A percentile compares a stretch with the other conserved stretches of the same genome.
phyloP scores from a whole-genome alignment of 1,284 basidiomycete genomes.

The Paramarasmius palmivorus region DNA sequence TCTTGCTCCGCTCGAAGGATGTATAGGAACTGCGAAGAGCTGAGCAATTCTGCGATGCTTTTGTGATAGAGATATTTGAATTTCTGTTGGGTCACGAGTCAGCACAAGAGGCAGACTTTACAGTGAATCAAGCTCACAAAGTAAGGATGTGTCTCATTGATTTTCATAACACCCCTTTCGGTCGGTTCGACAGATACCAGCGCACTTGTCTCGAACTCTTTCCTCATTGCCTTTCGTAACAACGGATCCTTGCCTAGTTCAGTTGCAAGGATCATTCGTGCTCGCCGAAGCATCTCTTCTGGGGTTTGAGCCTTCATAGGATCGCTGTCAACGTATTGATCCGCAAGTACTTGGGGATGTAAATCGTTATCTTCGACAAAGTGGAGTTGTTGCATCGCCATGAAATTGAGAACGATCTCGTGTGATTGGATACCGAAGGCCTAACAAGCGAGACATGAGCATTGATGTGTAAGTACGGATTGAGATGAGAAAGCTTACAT shows the following conservation, averaged over 20 bases:
- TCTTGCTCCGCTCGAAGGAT: constrained; percentile 92
- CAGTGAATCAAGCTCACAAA: constrained; percentile 67
- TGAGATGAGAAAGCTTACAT: constrained; percentile 44
- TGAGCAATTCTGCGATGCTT: constrained; percentile 71
- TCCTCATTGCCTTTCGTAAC: constrained; percentile 79
- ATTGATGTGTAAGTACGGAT: constrained; percentile 2
- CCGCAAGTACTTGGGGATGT: constrained; percentile 71
- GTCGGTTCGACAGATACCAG: constrained; percentile 87
- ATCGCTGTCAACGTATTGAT: constrained; percentile 75
- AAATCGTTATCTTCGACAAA: constrained; percentile 81
- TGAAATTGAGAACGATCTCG: constrained; percentile 81
- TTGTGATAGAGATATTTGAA: constrained; percentile 96
- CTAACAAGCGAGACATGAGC: constrained; percentile 33
- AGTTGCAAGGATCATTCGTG: constrained; percentile 84
- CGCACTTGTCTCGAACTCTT: constrained; percentile 77
- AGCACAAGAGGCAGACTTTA: neutral
- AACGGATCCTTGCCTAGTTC: constrained; percentile 95
- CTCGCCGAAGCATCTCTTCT: constrained; percentile 69
- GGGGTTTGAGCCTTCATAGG: constrained; percentile 53
- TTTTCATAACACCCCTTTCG: constrained; percentile 88
- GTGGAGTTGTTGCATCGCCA: constrained; percentile 56
- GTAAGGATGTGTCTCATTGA: constrained; percentile 88
- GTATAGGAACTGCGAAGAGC: constrained; percentile 83
- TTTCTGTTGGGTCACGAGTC: constrained; percentile 47
- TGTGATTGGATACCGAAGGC: constrained; percentile 80